Base-by-base conservation (phyloP, 2,329 filamentous ascomycete species). In the Pseudogymnoascus sp. region DNA sequence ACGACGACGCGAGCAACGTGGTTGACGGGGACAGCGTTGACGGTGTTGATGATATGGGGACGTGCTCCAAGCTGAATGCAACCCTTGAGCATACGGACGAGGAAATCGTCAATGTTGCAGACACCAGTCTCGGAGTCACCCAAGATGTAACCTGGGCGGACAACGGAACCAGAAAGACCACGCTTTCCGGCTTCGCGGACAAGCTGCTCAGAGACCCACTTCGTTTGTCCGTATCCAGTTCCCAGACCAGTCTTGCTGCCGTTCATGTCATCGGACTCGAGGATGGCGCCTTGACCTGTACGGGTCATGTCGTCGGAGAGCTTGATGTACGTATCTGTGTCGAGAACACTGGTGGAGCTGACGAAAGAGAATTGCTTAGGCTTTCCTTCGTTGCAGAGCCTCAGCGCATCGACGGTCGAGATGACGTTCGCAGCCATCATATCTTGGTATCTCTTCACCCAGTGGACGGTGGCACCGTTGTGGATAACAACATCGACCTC, bases 211-310 rank as follows among this genome's bases (percentile, higher is more conserved):
- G 78, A 77, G 37, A 79, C 89, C 92, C 92, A 97, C 77, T 97
- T 97, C 66, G 84, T 86, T 74, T 97, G 92, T 2, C 93, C 92
- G 69, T 97, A 97, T 4, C 93, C 92, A 0, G 90, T 96, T 39
- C 85, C 86, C 1, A 97, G 84, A 33, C 90, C 90, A 60, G 79
- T 85, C 39, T 85, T 81, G 69, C 89, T 92, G 60, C 92, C 90
- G 67, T 84, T 78, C 65, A 97, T 80, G 66, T 93, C 86, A 71
- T 97, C 92, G 0, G 80, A 80, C 73, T 97, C 93, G 18, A 81
- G 78, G 13, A 96, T 82, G 10, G 84, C 84, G 18, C 78, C 79
- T 6, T 83, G 84, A 8, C 88, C 88, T 33, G 81, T 81, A 9
- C 79, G 79, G 33, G 83, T 76, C 62, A 80, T 81, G 61, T 83